Base-by-base conservation (phyloP, 768 basidiomycete genomes). In the Trametes maxima region DNA sequence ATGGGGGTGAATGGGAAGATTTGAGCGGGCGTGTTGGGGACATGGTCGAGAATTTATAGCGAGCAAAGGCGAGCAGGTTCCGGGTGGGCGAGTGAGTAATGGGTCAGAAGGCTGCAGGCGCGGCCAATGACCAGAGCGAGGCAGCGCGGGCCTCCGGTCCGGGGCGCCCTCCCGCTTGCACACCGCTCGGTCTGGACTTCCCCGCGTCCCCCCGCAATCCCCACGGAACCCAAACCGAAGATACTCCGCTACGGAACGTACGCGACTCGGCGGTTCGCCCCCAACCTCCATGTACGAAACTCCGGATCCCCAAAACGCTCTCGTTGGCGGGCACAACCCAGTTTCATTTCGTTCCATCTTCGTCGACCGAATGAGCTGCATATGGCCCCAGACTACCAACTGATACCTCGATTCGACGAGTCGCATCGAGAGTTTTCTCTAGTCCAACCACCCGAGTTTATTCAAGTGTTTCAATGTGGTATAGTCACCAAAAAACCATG, bases 211-310 rank as follows among this genome's bases (percentile, higher is more conserved):
- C 59, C 59, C 51, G 52, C 59, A 47, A 60, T 40, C 53, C 59
- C 52, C 53, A 53, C 58, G 58, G 58, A 59, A 60, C 52, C n/a
- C 51, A 17, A 33, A 11, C 39, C 59, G 59, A 37, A 40, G 59
- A 40, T 39, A 35, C 37, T 54, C 45, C 59, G 51, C 3, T 11
- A 3, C 40, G 12, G 44, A 19, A 22, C 19, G 5, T 43, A 19
- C 53, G 12, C 16, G 17, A 25, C n/a, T n/a, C n/a, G n/a, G n/a
- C 37, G 1, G 8, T 8, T 33, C 8, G 28, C 28, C 28, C 28
- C 8, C 28, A 33, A 33, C 28, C 28, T 33, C 28, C 8, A 33
- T 33, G 28, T 33, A 33, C 28, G 28, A 33, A 33, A 33, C 8
- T 33, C 28, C 28, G 28, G 28, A 33, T 33, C 28, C 8, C 28